Percentiles rank a stretch among this genome's conserved stretches.
phyloP scores from a whole-genome alignment of 2,329 filamentous ascomycete species.

The Penicillium sp. region DNA sequence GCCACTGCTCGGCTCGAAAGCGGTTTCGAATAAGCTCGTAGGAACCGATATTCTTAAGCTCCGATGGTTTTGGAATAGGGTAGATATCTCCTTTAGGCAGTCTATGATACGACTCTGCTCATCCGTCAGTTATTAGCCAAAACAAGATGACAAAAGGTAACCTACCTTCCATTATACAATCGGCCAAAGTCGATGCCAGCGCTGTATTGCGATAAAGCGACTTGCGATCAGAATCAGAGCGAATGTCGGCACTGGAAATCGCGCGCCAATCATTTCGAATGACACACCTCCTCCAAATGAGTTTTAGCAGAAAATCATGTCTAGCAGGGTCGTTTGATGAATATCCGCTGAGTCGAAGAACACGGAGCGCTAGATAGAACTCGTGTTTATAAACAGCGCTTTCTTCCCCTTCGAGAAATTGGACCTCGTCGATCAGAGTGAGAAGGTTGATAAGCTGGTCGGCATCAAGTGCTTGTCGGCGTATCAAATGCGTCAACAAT shows the following conservation, averaged over 20 bases:
- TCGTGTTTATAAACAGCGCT: slow-evolving; percentile 52
- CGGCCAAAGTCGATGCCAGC: slow-evolving; percentile 63
- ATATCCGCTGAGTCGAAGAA: slow-evolving; percentile 51
- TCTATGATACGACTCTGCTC: slow-evolving; percentile 17
- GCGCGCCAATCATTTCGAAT: slow-evolving; percentile 79
- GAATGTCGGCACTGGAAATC: slow-evolving; percentile 72
- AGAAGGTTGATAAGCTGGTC: slow-evolving; percentile 60
- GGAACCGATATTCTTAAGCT: slow-evolving; percentile 26
- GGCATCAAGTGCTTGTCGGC: slow-evolving; percentile 62
- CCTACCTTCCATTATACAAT: slow-evolving; percentile 63
- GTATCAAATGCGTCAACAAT: slow-evolving; percentile 65
- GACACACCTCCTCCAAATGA: slow-evolving; percentile 87
- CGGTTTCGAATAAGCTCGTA: slow-evolving; percentile 44
- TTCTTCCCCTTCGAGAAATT: slow-evolving; percentile 44
- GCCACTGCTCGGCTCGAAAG: slow-evolving; percentile 61
- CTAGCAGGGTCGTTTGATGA: slow-evolving; percentile 53
- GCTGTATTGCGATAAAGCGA: slow-evolving; percentile 62
- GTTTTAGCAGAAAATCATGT: slow-evolving; percentile 51
- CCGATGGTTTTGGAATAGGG: slow-evolving; percentile 23
- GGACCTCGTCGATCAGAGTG: slow-evolving; percentile 66
- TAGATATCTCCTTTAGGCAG: slow-evolving; percentile 20
- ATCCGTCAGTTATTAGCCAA: slow-evolving; percentile 15
- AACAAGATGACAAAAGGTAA: slow-evolving; percentile 25
- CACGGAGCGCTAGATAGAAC: slow-evolving; percentile 70
- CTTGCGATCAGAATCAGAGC: slow-evolving; percentile 66